Conservation (phyloP, 768 basidiomycete species). For the Suillus placidus region DNA sequence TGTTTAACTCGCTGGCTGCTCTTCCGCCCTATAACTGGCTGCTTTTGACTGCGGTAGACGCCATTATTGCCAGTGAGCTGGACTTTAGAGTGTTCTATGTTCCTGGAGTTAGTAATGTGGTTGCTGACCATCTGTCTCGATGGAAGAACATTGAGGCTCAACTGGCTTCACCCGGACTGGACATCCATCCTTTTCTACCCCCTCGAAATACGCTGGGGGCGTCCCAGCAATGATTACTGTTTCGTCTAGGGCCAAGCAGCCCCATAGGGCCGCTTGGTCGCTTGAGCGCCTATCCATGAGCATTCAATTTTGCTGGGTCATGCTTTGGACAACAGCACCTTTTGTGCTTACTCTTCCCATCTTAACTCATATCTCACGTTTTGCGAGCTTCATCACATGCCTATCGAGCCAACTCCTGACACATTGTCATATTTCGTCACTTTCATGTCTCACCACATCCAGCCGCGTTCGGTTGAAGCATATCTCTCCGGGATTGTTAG, state of each 20-base stretch:
- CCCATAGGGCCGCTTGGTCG: slow-evolving; percentile 12
- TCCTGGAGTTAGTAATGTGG: slow-evolving; percentile 25
- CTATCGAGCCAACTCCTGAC: slow-evolving; percentile 39
- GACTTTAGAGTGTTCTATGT: slow-evolving; percentile 29
- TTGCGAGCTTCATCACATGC: slow-evolving; percentile 32
- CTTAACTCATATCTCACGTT: slow-evolving; percentile 43
- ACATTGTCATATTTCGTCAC: slow-evolving; percentile 40
- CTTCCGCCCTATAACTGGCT: slow-evolving; percentile 19
- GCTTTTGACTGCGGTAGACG: slow-evolving; percentile 17
- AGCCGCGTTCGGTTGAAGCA: slow-evolving; percentile 35
- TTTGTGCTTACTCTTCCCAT: slow-evolving; percentile 33
- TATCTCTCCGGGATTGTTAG: slow-evolving; percentile 44
- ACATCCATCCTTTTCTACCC: slow-evolving; percentile 22
- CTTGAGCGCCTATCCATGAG: slow-evolving; percentile 15
- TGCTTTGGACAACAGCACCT: slow-evolving; percentile 31
- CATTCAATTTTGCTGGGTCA: slow-evolving; percentile 29
- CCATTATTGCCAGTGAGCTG: slow-evolving; percentile 10
- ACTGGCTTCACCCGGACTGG: not conserved
- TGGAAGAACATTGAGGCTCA: slow-evolving; percentile 21
- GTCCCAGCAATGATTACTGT: not conserved
- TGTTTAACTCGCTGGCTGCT: slow-evolving; percentile 33
- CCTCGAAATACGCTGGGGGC: slow-evolving; percentile 35
- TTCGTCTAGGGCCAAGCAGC: not conserved
- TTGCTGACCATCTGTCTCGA: slow-evolving; percentile 31
- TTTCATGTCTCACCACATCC: slow-evolving; percentile 40